Evolutionary conservation across 1,284 basidiomycete species (phyloP).

Genomic region (Fomitopsis betulina): DNA sequence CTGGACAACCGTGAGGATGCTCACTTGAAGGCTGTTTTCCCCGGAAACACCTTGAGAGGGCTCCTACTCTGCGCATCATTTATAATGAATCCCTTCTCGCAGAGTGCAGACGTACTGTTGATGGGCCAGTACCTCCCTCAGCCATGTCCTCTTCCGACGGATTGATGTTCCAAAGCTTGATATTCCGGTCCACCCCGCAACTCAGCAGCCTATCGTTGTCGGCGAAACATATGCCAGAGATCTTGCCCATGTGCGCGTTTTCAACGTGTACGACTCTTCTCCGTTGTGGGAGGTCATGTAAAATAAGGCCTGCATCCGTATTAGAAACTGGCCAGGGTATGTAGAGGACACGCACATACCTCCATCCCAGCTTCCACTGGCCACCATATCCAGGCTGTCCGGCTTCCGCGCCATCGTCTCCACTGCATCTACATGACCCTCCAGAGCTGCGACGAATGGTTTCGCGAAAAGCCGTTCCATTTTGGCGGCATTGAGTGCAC

Average conservation of each 20-base stretch:
- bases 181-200: slow-evolving; percentile 87
- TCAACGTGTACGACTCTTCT: slow-evolving; percentile 67
- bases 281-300: slow-evolving; percentile 81
- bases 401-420: slow-evolving; percentile 84
- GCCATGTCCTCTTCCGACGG: slow-evolving; percentile 20
- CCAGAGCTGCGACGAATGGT: slow-evolving; percentile 88
- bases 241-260: slow-evolving; percentile 89
- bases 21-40: slow-evolving; percentile 87
- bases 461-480: slow-evolving; percentile 97
- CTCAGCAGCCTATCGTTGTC: slow-evolving; percentile 74
- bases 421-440: slow-evolving; percentile 95
- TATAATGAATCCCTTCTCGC: background rate
- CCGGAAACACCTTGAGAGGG: slow-evolving; percentile 74
- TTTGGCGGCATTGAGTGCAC: slow-evolving; percentile 94
- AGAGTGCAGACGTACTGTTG: slow-evolving; percentile 22
- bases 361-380: slow-evolving; percentile 95
- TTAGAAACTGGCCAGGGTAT: background rate
- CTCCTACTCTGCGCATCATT: slow-evolving; percentile 32
- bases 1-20: slow-evolving; percentile 14
- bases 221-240: slow-evolving; percentile 80
- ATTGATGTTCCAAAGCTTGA: slow-evolving; percentile 83
- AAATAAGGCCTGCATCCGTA: slow-evolving; percentile 62
- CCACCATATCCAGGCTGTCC: slow-evolving; percentile 76
- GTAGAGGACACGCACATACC: slow-evolving; percentile 45
- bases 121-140: slow-evolving; percentile 29